Conservation (phyloP, 345 rosid species). For the Sisymbrium irio region DNA sequence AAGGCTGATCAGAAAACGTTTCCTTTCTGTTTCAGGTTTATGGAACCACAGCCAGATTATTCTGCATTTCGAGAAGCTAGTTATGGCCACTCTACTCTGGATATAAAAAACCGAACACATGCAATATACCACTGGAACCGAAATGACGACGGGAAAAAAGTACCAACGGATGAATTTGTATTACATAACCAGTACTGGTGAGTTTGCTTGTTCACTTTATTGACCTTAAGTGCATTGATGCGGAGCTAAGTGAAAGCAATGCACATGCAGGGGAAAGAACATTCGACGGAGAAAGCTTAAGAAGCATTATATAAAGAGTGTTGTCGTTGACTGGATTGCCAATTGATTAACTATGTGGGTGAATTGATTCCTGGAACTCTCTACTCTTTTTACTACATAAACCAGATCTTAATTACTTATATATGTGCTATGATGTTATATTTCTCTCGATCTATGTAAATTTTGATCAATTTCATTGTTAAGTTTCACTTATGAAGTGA, state of each 20-base stretch:
- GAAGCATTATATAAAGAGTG: conserved; percentile 46
- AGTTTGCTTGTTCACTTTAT: conserved; percentile 21
- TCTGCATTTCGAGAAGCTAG: conserved; percentile 98
- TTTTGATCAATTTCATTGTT: not conserved
- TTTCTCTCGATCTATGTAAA: not conserved
- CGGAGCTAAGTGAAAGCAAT: conserved; percentile 8
- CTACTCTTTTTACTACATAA: not conserved
- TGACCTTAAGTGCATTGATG: not conserved
- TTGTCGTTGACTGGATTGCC: conserved; percentile 29
- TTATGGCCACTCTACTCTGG: conserved; percentile 84
- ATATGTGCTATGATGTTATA: not conserved
- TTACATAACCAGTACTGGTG: conserved; percentile 78
- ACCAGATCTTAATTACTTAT: not conserved
- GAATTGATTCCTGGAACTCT: not conserved
- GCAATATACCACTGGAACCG: conserved; percentile 93
- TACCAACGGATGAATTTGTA: conserved; percentile 58
- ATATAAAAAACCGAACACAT: conserved; percentile 81
- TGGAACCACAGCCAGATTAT: conserved; percentile 84
- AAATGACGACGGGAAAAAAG: conserved; percentile 83
- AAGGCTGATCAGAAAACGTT: not conserved
- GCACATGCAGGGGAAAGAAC: conserved; percentile 53
- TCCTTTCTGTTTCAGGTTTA: conserved; percentile 49
- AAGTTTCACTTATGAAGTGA: not conserved
- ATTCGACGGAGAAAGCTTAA: conserved; percentile 56
- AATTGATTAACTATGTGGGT: conserved; percentile 4